Conservation (phyloP, 352 stramenopile species). For the Phytophthora podocarpi region DNA sequence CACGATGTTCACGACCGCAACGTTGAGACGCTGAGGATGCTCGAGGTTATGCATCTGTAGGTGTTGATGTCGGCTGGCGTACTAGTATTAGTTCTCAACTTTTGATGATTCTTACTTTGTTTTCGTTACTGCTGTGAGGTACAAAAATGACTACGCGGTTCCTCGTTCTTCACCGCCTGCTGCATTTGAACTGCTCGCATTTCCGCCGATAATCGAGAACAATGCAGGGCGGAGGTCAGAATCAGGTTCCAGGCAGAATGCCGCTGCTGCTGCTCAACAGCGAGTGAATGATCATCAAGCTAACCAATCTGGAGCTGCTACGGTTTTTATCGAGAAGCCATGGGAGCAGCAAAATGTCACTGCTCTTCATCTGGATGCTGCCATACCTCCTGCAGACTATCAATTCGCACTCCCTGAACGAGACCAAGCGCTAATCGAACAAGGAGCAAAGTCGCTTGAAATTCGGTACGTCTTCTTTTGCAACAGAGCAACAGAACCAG, state of each 20-base stretch:
- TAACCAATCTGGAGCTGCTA: background rate
- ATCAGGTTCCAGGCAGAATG: background rate
- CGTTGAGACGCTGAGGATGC: slow-evolving; percentile 61
- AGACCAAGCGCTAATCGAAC: slow-evolving; percentile 53
- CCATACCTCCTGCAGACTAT: slow-evolving; percentile 52
- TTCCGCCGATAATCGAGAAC: slow-evolving; percentile 11
- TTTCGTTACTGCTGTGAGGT: slow-evolving; percentile 14
- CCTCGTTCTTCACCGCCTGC: background rate
- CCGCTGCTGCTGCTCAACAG: background rate
- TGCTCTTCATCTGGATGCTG: slow-evolving; percentile 10
- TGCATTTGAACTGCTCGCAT: slow-evolving; percentile 30
- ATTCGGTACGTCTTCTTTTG: slow-evolving; percentile 60
- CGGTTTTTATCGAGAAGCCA: slow-evolving; percentile 31
- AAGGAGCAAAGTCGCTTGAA: slow-evolving; percentile 61
- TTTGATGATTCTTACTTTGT: slow-evolving; percentile 2
- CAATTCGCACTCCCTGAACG: slow-evolving; percentile 51
- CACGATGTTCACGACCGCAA: slow-evolving; percentile 56
- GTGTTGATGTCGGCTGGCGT: slow-evolving; percentile 1
- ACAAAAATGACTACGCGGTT: slow-evolving; percentile 22
- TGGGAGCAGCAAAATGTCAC: slow-evolving; percentile 16
- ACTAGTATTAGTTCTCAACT: background rate
- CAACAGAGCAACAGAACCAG: background rate
- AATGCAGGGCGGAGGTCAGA: background rate
- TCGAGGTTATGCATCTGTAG: slow-evolving; percentile 66
- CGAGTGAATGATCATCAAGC: background rate